Evolutionary conservation across 495 filamentous ascomycete genomes (phyloP).

Genomic region (Arthonia radiata): DNA sequence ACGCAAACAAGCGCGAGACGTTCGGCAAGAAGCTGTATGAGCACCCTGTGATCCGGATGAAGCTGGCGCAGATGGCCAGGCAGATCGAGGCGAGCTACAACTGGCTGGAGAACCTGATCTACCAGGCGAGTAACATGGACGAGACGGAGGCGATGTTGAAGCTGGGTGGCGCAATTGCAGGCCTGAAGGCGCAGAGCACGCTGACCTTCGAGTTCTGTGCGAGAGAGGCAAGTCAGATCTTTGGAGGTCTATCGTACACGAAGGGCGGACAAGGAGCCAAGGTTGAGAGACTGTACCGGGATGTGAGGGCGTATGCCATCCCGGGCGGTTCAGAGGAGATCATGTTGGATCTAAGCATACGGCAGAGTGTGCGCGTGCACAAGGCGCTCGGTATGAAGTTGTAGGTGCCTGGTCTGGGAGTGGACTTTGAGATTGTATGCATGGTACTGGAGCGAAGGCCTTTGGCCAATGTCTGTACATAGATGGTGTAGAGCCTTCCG

Average conservation of each 20-base stretch:
- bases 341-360: conserved; percentile 90
- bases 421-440: too few species aligned
- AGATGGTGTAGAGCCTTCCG: too few species aligned
- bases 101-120: conserved; percentile 93
- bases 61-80: conserved; percentile 91
- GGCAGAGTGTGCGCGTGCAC: conserved; percentile 74
- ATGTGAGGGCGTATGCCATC: conserved; percentile 95
- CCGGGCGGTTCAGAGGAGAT: conserved; percentile 95
- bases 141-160: conserved; percentile 91
- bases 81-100: conserved; percentile 91
- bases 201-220: conserved; percentile 94
- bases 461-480: too few species aligned
- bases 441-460: too few species aligned
- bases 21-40: conserved; percentile 92
- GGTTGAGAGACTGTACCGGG: conserved; percentile 82
- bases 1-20: conserved; percentile 84
- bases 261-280: conserved; percentile 88
- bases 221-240: conserved; percentile 89
- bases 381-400: conserved; percentile 91
- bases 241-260: conserved; percentile 81
- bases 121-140: conserved; percentile 76
- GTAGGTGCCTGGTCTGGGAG: too few species aligned
- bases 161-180: conserved; percentile 81
- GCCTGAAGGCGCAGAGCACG: conserved; percentile 80
- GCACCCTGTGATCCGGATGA: conserved; percentile 92